Base-by-base conservation (phyloP, 495 filamentous ascomycete species). In the Xylaria palmicola region DNA sequence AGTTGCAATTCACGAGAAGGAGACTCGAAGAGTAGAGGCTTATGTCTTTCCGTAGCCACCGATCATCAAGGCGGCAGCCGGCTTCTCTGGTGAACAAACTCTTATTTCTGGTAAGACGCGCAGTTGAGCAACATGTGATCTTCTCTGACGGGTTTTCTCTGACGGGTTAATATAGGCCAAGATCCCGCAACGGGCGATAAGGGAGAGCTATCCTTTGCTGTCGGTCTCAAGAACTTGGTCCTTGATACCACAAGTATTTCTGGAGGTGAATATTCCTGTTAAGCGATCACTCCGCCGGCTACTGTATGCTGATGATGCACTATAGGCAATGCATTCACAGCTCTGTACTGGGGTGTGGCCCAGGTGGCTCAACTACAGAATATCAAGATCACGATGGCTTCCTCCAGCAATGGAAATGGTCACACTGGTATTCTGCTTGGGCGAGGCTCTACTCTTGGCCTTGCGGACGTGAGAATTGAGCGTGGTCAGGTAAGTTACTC, bases 341-440 rank as follows among this genome's bases (percentile, higher is more conserved):
- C 87, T 27, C 82, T 92, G 30, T 86, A 85, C 60, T 92, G 89
- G 89, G 85, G 86, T 15, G 86, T 87, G 5, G 85, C 85, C 0
- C 83, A 90, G 60, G 86, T 76, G 20, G 79, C 85, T 6, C 88
- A 86, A 59, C 75, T 88, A 13, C 87, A 90, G 60, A 91, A 92
- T 68, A 76, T 92, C 48, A 75, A 80, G 26, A 89, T 92, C 68
- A 71, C 71, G n/a, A 86, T 91, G 86, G 62, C 77, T 0, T 55
- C 60, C 6, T 69, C 74, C 2, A 61, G 55, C 40, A 81, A 74
- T 49, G 77, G 77, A 20, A 76, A 70, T 9, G 80, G 79, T 1
- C 83, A 90, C 50, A 80, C 86, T 57, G 89, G 89, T 53, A 75
- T 92, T 34, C 83, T 81, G 40, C 83, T 90, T 62, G 79, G 79